Base-by-base conservation (phyloP, 805 yeast species). In the Naumovozyma dairenensis region DNA sequence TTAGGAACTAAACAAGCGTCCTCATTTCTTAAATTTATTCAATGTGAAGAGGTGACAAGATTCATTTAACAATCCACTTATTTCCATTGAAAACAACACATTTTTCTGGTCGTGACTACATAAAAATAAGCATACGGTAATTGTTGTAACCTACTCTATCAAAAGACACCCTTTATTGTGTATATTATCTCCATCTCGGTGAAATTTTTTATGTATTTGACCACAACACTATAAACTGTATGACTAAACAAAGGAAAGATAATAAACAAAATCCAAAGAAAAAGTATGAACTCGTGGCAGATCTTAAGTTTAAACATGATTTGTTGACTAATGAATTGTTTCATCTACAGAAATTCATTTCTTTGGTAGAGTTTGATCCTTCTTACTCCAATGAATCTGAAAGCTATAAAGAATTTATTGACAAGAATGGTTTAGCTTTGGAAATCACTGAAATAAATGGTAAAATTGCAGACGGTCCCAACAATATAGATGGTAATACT, bases 291-390 rank as follows among this genome's bases (percentile, higher is more conserved):
- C 55, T 53, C 28, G 43, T 74, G 37, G 68, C 71, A 1, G 60
- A 66, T 5, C 40, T 74, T 35, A 53, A 67, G 24, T 54, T 67
- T 12, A 57, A 65, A 25, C 72, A 71, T 50, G 71, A 70, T 32
- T 33, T 69, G 4, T 52, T 71, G 17, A 61, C 72, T 0, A 72
- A 74, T 40, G 86, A 80, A 48, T 56, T 80, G 14, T 79, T 73
- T 45, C 84, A 80, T 48, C 55, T 80, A 18, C 59, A 66, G 36
- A 72, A 76, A 43, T 80, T 69, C 49, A 72, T 74, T 15, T 74
- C 83, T 1, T 51, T 79, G 28, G 71, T 67, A 0, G 72, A 71
- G 14, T 80, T 77, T 70, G 70, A 77, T 42, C 86, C 86, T 0
- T 46, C 53, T 12, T 42, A 40, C 30, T 36, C 35, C 14, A 53